Evolutionary conservation across 176 grass and related monocot species (phyloP).

Genomic region (Ampelocalamus luodianensis): DNA sequence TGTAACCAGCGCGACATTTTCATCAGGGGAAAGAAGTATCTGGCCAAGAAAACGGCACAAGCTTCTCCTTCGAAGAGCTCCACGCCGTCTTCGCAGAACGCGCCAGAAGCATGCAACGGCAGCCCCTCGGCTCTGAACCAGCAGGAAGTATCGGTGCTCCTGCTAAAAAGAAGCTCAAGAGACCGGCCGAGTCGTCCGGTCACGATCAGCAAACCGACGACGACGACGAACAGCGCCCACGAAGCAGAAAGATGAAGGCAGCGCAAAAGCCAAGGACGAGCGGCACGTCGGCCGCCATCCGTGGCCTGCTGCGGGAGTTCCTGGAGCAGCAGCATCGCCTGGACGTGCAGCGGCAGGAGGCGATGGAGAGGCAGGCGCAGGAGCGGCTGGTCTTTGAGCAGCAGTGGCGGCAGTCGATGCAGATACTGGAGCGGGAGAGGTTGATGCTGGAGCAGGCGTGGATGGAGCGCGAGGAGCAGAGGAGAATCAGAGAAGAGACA

Average conservation of each 20-base stretch:
- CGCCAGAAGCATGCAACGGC: constrained; percentile 63
- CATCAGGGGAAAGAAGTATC: background rate
- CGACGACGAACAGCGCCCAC: constrained; percentile 30
- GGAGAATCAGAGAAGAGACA: constrained; percentile 74
- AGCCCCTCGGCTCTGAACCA: constrained; percentile 50
- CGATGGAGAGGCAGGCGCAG: constrained; percentile 60
- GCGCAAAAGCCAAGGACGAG: constrained; percentile 31
- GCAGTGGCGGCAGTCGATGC: constrained; percentile 85
- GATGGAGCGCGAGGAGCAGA: constrained; percentile 85
- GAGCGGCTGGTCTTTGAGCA: constrained; percentile 74
- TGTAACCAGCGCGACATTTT: background rate
- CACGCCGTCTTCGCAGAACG: background rate
- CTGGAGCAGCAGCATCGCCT: constrained; percentile 76
- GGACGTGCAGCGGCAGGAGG: constrained; percentile 71
- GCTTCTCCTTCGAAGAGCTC: background rate
- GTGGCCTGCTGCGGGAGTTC: constrained; percentile 68
- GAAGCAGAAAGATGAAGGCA: constrained; percentile 41
- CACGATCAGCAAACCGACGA: constrained; percentile 31
- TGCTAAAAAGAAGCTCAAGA: constrained; percentile 49
- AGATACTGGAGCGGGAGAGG: constrained; percentile 79
- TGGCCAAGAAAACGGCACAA: background rate
- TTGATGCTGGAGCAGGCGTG: constrained; percentile 78
- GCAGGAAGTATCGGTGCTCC: background rate
- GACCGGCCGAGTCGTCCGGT: constrained; percentile 36
- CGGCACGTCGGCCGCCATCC: constrained; percentile 35